Evolutionary conservation across 805 yeast species (phyloP), one percentile per base, ranked within the genome.

Genomic region (Wickerhamiella parazyma): DNA sequence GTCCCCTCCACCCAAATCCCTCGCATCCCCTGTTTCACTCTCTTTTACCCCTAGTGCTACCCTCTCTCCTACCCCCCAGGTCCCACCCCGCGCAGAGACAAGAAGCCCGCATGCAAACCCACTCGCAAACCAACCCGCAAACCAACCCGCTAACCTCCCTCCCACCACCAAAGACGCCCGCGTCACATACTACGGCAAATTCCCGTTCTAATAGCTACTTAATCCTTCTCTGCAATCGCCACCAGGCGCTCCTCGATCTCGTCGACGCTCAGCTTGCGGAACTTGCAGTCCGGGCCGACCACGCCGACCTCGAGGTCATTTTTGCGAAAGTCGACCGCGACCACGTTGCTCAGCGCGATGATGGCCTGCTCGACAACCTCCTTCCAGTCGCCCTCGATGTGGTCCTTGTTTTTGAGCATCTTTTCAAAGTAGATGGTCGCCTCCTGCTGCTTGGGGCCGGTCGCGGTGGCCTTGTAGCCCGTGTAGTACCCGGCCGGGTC

Each of bases 361-460:
- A 91, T 86, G 22, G 87, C 94, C 60, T 78, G 75, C 62, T 91
- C 98, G 11, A 85, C 94, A 14, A 87, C 85, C 42, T 75, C 73
- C 56, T 78, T 77, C 95, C 95, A 83, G 56, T 78, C 84, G 18
- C 94, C 96, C 34, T 74, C 72, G 11, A 78, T 78, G 48, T 66
- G 58, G 41, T 74, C 78, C 53, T 72, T 75, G 61, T 75, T 75
- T 70, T 91, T 91, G 63, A 78, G 81, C 58, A 80, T 81, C 69
- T 89, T 89, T 61, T 91, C 96, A 56, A 91, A 71, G 52, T 80
- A 77, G 37, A 94, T 85, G 48, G 79, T 77, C 36, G 94, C 84
- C 65, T 91, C 97, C 62, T 87, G 96, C 67, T 87, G 96, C 64
- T 89, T 91, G 44, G 96, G 96, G 3, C 98, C 98, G 3, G 95